Evolutionary conservation across 805 yeast genomes (phyloP), one percentile per base, ranked within the genome.

Genomic region (Saturnispora galanensis): DNA sequence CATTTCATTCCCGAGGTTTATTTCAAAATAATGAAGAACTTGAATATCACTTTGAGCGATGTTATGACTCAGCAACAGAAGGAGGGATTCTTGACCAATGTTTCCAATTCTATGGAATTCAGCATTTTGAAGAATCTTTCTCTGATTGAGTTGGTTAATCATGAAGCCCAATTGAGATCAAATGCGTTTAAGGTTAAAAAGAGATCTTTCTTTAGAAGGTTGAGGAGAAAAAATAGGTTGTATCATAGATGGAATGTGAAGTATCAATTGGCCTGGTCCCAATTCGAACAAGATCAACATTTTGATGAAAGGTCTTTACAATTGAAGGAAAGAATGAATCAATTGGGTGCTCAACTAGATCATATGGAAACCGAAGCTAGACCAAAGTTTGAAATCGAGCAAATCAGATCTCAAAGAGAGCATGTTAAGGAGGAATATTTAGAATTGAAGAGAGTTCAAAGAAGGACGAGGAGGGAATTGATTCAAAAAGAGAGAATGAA

Each of bases 21-120:
- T 41, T 50, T 36, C 29, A 41, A 50, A 37, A 47, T 52, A 10
- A 50, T 52, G 42, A 45, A 44, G 17, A 52, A 52, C 31, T 26
- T 52, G n/a, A 49, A 52, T 7, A 28, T 32, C n/a, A 46, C 31
- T 11, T 35, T 52, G 32, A 46, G 37, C 34, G 35, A 49, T n/a
- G 42, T 34, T 13, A 39, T 52, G 32, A 39, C 46, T 10, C 31
- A 26, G 3, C 47, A 44, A 3, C 50, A 52, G 16, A 46, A 48
- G 34, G 46, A 35, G 3, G 30, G 28, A 3, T 46, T 52, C 7
- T 34, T 52, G n/a, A 41, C 33, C 12, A 48, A 44, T 15, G 38
- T 52, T 9, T 21, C 35, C 3, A 18, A 21, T 7, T 43, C 55
- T 6, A 44, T 45, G 5, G 48, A 50, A 12, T 47, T 39, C 12